Evolutionary conservation across 306 rosid species (phyloP), one percentile per base, ranked within the genome.

Genomic region (Trifolium pratense): DNA sequence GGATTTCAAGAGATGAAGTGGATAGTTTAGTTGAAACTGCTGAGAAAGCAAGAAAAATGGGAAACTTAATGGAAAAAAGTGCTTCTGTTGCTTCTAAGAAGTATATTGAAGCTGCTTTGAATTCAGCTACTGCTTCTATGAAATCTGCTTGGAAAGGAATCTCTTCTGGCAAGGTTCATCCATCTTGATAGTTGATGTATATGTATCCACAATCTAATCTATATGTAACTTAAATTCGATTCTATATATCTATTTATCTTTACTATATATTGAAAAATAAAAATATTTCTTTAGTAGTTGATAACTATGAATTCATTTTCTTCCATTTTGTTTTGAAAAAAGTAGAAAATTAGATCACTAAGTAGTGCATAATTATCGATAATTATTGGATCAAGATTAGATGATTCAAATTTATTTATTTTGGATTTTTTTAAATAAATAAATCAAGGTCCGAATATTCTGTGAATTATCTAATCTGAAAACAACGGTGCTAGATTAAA

Each of bases 91-190:
- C 97, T 76, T 84, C 97, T 74, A 87, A 85, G 32, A 92, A 48
- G 86, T 88, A 94, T 34, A 67, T 90, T 60, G 97, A 89, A 73
- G 95, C 96, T 18, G 92, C 95, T 0, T 32, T 88, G 7, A 88
- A 81, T 78, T 84, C 97, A 0, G 97, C 99, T 4, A 81, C 95
- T 69, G 85, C 97, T 84, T 87, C 99, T 36, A 87, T 91, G 96
- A 92, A 85, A 86, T 83, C 99, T 1, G 96, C 97, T 56, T 87
- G 95, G 96, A 94, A 87, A 74, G 94, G 92, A 15, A 25, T 91
- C 40, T 87, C 98, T 11, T 67, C 90, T 6, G 75, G 73, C 18
- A 94, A 86, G 86, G 97, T 94, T 79, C 99, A 94, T 80, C 99
- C 99, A 80, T 88, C 97, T 34, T 69, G 63, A 69, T 10, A 12